Base-by-base conservation (phyloP, 2,329 filamentous ascomycete genomes). In the Scytalidium sp. region DNA sequence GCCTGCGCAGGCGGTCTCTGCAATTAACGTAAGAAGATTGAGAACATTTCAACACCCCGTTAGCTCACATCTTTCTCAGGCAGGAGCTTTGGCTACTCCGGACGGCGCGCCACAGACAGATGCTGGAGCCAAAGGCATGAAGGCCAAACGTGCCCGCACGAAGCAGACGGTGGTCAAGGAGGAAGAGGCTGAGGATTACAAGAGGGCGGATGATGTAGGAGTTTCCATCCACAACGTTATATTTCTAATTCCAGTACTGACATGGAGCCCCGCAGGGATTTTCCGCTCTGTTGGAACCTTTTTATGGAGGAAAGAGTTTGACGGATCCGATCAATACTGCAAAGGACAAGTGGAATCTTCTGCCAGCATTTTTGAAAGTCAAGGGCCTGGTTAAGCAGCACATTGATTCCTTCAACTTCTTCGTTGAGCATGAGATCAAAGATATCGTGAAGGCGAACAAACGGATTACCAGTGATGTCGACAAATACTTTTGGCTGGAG, bases 361-460 rank as follows among this genome's bases (percentile, higher is more conserved):
- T 99, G 22, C 95, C 94, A 1, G 94, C 94, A n/a, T 99, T 99
- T 69, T 75, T 99, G 51, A 97, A 97, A 70, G 92, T 97, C 62
- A 99, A 99, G 71, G 81, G 92, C 50, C 76, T 97, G 50, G 92
- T 97, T 47, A 97, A 97, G 70, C 93, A 97, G 75, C 81, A 76
- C 57, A 79, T 63, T 42, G 95, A 99, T 74, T 97, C 94, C 20
- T 99, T 95, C 78, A 97, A 99, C 72, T 96, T 94, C 72, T 97
- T 99, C 62, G 88, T 97, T 58, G 90, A 99, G 60, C 88, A 95
- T 50, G 92, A 97, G 66, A 85, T 99, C 68, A 96, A 96, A 72
- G 92, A 97, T 62, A 99, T 99, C 60, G 87, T 99, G 58, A 85
- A 90, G 66, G 89, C 93, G 46, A 97, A 97, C 67, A 85, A 87